Percentiles rank a stretch among this genome's conserved stretches.
These are phyloP conservation scores for Grosmannia clavigera DNA, from an alignment of 2,329 filamentous ascomycete species.

Conservation along the genomic window DNA sequence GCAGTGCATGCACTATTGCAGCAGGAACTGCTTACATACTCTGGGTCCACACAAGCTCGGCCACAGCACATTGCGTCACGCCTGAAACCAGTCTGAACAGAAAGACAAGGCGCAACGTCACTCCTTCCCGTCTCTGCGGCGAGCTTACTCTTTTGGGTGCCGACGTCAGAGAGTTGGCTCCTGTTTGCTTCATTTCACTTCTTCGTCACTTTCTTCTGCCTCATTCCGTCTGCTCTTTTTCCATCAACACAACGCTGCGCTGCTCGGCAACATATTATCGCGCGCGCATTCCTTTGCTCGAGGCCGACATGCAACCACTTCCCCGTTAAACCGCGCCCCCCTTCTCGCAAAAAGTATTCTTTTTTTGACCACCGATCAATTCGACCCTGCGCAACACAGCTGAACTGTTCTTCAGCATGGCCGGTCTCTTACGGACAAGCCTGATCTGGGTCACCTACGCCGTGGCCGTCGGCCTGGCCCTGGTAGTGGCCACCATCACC, in stretches of 20 bases:
- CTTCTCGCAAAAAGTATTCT: too few relatives aligned
- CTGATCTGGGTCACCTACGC: constrained; percentile 94
- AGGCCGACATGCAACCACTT: neutral
- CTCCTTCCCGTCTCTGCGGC: neutral
- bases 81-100: neutral
- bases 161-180: neutral
- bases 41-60: neutral
- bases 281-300: neutral
- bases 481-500: constrained; percentile 69
- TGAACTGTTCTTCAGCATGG: neutral
- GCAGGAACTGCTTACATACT: too few relatives aligned
- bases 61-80: neutral
- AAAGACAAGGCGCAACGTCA: neutral
- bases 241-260: neutral
- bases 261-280: neutral
- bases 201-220: neutral
- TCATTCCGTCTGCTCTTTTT: neutral
- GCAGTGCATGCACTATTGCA: too few relatives aligned
- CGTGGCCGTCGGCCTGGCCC: constrained; percentile 63
- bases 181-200: neutral
- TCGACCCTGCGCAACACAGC: neutral
- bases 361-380: too few relatives aligned
- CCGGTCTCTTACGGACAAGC: constrained; percentile 64
- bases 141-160: neutral
- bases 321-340: neutral